phyloP scores from a whole-genome alignment of 495 filamentous ascomycete species.

The Penicillium nucicola region DNA sequence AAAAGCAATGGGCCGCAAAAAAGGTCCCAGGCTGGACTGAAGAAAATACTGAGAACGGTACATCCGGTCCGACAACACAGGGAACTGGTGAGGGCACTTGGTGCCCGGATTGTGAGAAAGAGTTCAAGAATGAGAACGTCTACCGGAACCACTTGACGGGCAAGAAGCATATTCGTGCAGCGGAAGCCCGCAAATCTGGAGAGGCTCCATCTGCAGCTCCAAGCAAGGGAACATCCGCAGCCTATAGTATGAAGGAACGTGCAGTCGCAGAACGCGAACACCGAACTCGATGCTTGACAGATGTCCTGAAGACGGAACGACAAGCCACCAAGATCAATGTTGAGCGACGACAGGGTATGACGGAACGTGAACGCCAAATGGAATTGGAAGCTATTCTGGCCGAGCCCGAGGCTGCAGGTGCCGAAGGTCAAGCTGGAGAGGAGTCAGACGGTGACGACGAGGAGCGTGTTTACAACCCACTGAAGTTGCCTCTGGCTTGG shows the following conservation, averaged over 20 bases:
- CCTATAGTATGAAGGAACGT: slow-evolving; percentile 74
- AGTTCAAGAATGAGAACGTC: slow-evolving; percentile 93
- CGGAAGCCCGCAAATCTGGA: slow-evolving; percentile 50
- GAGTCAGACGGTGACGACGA: slow-evolving; percentile 64
- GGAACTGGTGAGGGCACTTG: slow-evolving; percentile 71
- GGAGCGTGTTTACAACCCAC: slow-evolving; percentile 91
- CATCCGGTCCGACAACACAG: slow-evolving; percentile 46
- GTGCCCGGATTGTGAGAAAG: slow-evolving; percentile 88
- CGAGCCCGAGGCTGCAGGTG: slow-evolving; percentile 45
- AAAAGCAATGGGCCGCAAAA: slow-evolving; percentile 74
- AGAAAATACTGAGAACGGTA: slow-evolving; percentile 45
- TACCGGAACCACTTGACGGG: slow-evolving; percentile 84
- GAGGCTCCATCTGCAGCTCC: slow-evolving; percentile 21
- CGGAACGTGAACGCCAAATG: slow-evolving; percentile 86
- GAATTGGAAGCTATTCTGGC: slow-evolving; percentile 86
- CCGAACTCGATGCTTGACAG: slow-evolving; percentile 70
- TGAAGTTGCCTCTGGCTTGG: slow-evolving; percentile 94
- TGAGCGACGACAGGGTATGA: slow-evolving; percentile 93
- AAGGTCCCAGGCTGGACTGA: slow-evolving; percentile 77
- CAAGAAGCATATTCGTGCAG: slow-evolving; percentile 87
- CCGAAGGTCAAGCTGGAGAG: slow-evolving; percentile 51
- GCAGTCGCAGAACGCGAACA: slow-evolving; percentile 88
- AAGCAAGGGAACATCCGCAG: slow-evolving; percentile 28
- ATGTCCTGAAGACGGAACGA: slow-evolving; percentile 73
- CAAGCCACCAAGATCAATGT: slow-evolving; percentile 87